A percentile compares a stretch with the other conserved stretches of the same genome.
phyloP scores from a whole-genome alignment of 371 early-diverging fungal species.

The Mucor plumbeus region DNA sequence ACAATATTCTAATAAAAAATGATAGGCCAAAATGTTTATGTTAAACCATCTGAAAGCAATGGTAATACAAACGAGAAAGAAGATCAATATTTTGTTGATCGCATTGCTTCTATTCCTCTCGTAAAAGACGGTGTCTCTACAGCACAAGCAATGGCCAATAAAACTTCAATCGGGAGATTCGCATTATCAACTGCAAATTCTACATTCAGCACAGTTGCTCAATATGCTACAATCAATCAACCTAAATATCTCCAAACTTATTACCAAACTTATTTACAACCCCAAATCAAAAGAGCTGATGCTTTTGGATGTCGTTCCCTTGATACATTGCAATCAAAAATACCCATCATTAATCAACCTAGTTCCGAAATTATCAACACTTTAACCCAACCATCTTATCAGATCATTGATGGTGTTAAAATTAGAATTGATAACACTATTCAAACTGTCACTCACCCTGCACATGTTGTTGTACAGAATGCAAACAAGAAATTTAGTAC shows the following conservation, averaged over 20 bases:
- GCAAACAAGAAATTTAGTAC: constrained; percentile 49
- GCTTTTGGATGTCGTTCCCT: constrained; percentile 69
- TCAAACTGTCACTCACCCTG: constrained; percentile 49
- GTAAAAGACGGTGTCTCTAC: constrained; percentile 64
- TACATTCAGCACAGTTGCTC: constrained; percentile 41
- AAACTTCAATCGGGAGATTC: constrained; percentile 56
- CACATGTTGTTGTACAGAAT: constrained; percentile 48
- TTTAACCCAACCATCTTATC: constrained; percentile 46
- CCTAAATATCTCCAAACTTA: constrained; percentile 55
- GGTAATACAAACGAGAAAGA: constrained; percentile 14
- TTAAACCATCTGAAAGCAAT: constrained; percentile 37
- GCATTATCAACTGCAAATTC: constrained; percentile 55
- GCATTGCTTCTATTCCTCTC: constrained; percentile 67
- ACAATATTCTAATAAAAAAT: neutral
- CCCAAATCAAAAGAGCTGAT: constrained; percentile 64
- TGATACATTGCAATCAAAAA: constrained; percentile 62
- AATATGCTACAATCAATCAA: constrained; percentile 25
- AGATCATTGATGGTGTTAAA: constrained; percentile 37
- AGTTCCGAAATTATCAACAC: constrained; percentile 62
- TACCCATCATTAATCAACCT: constrained; percentile 69
- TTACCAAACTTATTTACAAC: constrained; percentile 55
- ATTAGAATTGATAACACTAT: constrained; percentile 47
- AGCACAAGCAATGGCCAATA: constrained; percentile 56
- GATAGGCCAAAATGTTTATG: constrained; percentile 32
- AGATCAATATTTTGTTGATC: constrained; percentile 43